Evolutionary conservation across 441 rosid species (phyloP).

Genomic region (Viola pubescens): DNA sequence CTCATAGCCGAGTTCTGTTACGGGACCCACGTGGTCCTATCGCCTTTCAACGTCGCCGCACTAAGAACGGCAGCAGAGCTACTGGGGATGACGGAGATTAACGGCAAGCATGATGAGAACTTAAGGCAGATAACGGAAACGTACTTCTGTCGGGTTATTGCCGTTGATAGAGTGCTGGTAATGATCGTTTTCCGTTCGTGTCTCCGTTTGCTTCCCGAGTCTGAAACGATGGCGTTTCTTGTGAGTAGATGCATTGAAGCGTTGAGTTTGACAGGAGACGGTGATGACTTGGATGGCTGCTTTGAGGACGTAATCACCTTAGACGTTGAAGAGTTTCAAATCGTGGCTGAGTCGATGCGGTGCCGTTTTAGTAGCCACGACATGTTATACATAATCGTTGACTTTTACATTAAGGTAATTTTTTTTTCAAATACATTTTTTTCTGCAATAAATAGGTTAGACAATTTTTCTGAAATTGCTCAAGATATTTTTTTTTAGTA

Average conservation of each 20-base stretch:
- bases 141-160: conserved; percentile 45
- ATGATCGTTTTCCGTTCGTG: conserved; percentile 51
- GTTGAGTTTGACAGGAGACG: conserved; percentile 23
- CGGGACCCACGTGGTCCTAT: conserved; percentile 39
- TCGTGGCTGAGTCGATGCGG: conserved; percentile 48
- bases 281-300: conserved; percentile 28
- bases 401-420: conserved; percentile 56
- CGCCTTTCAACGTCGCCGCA: conserved; percentile 66
- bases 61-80: conserved; percentile 58
- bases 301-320: conserved; percentile 44
- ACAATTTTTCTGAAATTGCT: too few species aligned
- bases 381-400: conserved; percentile 51
- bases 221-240: conserved; percentile 51
- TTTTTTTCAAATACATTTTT: neutral
- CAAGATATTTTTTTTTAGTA: too few species aligned
- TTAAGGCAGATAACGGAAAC: conserved; percentile 48
- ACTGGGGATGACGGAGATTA: conserved; percentile 48
- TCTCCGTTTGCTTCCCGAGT: conserved; percentile 62
- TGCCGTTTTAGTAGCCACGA: conserved; percentile 51
- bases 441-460: too few species aligned
- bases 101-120: conserved; percentile 34
- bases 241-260: conserved; percentile 57
- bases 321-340: conserved; percentile 40
- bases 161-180: conserved; percentile 35
- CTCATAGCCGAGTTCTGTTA: conserved; percentile 55